These are phyloP conservation scores for Cephalotrichum gorgonifer DNA, from an alignment of 2,329 filamentous ascomycete genomes.

Conservation along the genomic window DNA sequence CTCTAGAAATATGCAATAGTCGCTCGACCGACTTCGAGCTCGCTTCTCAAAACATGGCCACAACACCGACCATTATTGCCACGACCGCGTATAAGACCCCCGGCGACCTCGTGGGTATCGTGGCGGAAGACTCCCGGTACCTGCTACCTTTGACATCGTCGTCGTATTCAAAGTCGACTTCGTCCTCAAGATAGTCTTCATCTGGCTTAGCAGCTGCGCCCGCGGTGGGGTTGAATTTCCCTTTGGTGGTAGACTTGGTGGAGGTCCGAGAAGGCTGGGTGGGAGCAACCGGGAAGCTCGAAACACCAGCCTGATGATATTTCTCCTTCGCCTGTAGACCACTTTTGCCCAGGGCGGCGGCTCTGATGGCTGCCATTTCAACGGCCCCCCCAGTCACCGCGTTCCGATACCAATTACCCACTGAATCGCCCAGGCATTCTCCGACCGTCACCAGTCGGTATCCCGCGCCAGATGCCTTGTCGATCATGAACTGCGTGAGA, in stretches of 20 bases:
- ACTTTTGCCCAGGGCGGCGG: not conserved
- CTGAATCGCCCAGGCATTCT: slow-evolving; percentile 44
- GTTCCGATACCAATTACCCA: slow-evolving; percentile 38
- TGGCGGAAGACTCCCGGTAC: not conserved
- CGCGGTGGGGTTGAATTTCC: not conserved
- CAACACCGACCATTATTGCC: not conserved
- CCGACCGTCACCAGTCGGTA: slow-evolving; percentile 15
- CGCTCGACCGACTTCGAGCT: not conserved
- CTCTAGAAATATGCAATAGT: not conserved
- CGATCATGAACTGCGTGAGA: slow-evolving; percentile 18
- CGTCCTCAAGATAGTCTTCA: not conserved
- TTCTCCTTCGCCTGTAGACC: not conserved
- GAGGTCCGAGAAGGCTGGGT: not conserved
- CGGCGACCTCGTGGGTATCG: not conserved
- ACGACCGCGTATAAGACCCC: not conserved
- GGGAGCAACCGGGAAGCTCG: not conserved
- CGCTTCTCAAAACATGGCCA: not conserved
- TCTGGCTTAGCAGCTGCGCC: not conserved
- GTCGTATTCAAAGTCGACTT: not conserved
- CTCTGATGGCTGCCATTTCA: not conserved
- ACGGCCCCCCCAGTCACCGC: not conserved
- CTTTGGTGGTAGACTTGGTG: not conserved
- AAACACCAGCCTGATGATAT: not conserved
- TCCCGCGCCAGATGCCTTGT: slow-evolving; percentile 6
- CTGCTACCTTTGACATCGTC: not conserved